Base-by-base conservation (phyloP, 768 basidiomycete genomes). In the Dendrothele bispora region DNA sequence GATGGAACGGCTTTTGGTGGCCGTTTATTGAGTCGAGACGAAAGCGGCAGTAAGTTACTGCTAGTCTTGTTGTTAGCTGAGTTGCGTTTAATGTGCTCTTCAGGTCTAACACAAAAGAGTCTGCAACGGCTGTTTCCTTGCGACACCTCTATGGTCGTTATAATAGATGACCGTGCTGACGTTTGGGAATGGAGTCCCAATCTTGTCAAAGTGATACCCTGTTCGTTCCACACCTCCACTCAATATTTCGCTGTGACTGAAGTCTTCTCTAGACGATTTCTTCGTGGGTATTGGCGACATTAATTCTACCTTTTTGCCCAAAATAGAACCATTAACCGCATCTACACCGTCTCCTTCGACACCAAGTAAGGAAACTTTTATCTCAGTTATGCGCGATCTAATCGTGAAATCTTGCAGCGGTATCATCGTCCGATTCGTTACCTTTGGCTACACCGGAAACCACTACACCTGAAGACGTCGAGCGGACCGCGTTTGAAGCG, bases 171-270 rank as follows among this genome's bases (percentile, higher is more conserved):
- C 69, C 85, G 97, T 21, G 88, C 92, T 3, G 97, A 99, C 61
- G 95, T 99, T 26, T 99, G 97, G 97, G 91, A 93, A 60, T 93
- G 93, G 82, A 90, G 90, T 59, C 93, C 95, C 2, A 98, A 99
- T 67, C 76, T 99, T 30, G 79, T 98, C 62, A 95, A 98, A 73
- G 95, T 98, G 49, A 82, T 98, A 20, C 95, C 95, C 46, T 99
- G 95, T 95, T 52, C 68, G 69, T 45, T 48, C 25, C 20, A 27
- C 40, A 14, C 35, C 45, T 20, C 39, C 40, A 22, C 34, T 39
- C 37, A 18, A 25, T 44, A 22, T 18, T 17, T 42, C 55, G 8
- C 51, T 14, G 21, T 46, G 20, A 26, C 55, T 66, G 51, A 67
- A 46, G 29, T 30, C 42, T 30, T 29, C 38, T 48, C 26, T 56